A percentile compares a stretch with the other conserved stretches of the same genome.
These are phyloP conservation scores for Alternaria novae-zelandiae DNA, from an alignment of 2,329 filamentous ascomycete species.

Conservation along the genomic window DNA sequence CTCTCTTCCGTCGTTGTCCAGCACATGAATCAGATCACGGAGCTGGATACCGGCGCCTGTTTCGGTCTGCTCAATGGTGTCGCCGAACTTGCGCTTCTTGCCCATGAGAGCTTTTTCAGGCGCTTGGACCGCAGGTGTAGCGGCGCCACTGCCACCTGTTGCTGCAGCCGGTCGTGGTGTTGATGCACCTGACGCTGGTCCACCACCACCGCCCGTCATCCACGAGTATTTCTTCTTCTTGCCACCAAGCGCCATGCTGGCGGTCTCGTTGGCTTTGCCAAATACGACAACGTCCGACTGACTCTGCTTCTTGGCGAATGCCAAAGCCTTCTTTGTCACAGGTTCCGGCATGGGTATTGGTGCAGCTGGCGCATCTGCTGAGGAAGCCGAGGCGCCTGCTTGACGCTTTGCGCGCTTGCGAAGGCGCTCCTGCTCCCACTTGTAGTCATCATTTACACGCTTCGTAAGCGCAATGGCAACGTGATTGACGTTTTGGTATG, in stretches of 20 bases:
- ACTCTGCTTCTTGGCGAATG: constrained; percentile 74
- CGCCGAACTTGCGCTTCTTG: constrained; percentile 69
- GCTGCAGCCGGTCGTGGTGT: constrained; percentile 40
- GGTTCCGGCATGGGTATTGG: constrained; percentile 50
- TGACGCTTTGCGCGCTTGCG: constrained; percentile 53
- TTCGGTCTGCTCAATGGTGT: constrained; percentile 77
- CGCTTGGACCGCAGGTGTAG: constrained; percentile 29
- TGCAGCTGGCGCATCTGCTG: constrained; percentile 31
- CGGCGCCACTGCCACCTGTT: constrained; percentile 31
- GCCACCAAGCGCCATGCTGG: constrained; percentile 76
- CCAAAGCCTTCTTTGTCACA: constrained; percentile 86
- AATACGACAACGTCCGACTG: constrained; percentile 80
- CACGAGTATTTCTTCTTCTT: constrained; percentile 74
- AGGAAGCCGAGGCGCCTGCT: constrained; percentile 33
- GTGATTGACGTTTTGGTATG: constrained; percentile 61
- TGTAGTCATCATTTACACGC: constrained; percentile 61
- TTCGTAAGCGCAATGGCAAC: constrained; percentile 59
- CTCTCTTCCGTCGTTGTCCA: constrained; percentile 80
- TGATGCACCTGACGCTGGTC: constrained; percentile 37
- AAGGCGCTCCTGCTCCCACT: constrained; percentile 71
- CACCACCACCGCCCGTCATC: constrained; percentile 64
- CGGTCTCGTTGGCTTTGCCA: constrained; percentile 84
- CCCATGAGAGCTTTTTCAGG: constrained; percentile 57
- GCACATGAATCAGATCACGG: constrained; percentile 78
- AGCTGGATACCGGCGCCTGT: constrained; percentile 82